A percentile compares a stretch with the other conserved stretches of the same genome.
These are phyloP conservation scores for Cyberlindnera saturnus DNA, from an alignment of 805 yeast species.

Conservation along the genomic window DNA sequence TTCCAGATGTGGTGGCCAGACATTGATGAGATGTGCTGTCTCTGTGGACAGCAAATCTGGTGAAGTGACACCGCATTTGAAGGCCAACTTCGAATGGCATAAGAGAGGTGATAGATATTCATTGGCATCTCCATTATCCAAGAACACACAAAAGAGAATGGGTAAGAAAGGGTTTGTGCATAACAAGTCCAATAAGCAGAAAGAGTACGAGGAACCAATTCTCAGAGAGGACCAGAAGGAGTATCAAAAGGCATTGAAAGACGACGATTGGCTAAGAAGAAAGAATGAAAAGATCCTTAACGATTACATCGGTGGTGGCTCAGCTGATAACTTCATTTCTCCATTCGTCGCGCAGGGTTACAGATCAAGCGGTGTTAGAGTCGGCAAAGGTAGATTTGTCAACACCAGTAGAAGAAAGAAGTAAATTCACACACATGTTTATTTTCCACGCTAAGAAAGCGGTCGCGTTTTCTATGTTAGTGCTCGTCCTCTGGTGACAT, in stretches of 20 bases:
- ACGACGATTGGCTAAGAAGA: conserved; percentile 80
- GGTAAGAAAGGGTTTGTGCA: conserved; percentile 83
- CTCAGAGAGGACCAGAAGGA: conserved; percentile 94
- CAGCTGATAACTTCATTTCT: conserved; percentile 78
- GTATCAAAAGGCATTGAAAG: conserved; percentile 79
- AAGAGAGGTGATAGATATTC: conserved; percentile 80
- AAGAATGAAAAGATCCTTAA: conserved; percentile 80
- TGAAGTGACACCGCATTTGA: conserved; percentile 78
- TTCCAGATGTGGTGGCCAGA: conserved; percentile 91
- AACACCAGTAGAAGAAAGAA: conserved; percentile 50
- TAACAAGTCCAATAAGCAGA: conserved; percentile 49
- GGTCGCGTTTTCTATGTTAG: no score
- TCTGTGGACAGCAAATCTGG: conserved; percentile 78
- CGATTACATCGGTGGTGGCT: conserved; percentile 93
- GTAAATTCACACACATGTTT: not conserved
- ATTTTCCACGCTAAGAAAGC: no score
- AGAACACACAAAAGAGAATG: conserved; percentile 58
- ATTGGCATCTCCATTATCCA: conserved; percentile 82
- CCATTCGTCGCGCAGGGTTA: conserved; percentile 76
- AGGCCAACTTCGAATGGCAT: conserved; percentile 90
- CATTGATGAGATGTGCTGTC: conserved; percentile 85
- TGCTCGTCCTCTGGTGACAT: no score
- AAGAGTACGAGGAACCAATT: conserved; percentile 44
- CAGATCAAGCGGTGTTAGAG: conserved; percentile 61
- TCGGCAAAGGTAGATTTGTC: conserved; percentile 81